A percentile compares a stretch with the other conserved stretches of the same genome.
Conservation (phyloP, 495 filamentous ascomycete species). For the Tuber brumale region DNA sequence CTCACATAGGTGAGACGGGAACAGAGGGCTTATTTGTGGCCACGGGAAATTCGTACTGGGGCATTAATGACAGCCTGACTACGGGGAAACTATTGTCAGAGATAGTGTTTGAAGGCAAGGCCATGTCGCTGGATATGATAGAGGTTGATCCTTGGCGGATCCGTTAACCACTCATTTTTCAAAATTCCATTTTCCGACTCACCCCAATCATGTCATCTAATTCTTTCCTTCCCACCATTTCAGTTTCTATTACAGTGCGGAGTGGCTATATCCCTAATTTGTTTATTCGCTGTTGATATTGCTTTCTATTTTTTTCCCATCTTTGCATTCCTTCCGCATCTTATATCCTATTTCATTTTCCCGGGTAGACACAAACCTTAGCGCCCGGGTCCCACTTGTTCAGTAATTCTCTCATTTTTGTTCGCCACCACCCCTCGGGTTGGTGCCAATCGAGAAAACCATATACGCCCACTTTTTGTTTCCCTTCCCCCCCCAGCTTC, state of each 20-base stretch:
- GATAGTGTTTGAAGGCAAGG: constrained; percentile 71
- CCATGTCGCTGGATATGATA: constrained; percentile 65
- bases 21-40: constrained; percentile 75
- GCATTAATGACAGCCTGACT: constrained; percentile 89
- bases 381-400: neutral
- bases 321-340: neutral
- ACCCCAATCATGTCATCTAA: no score
- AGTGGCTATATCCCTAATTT: no score
- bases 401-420: neutral
- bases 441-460: neutral
- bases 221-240: no score
- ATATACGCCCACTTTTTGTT: neutral
- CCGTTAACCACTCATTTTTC: no score
- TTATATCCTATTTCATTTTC: neutral
- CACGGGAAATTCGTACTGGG: constrained; percentile 93
- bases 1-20: constrained; percentile 69
- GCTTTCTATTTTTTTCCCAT: constrained; percentile 30
- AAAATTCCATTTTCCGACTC: no score
- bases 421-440: neutral
- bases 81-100: no score
- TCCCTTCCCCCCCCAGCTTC: neutral
- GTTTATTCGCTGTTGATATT: no score
- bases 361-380: neutral
- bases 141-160: constrained; percentile 72
- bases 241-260: no score